phyloP scores from a whole-genome alignment of 345 rosid genomes.

The Lepidium didymum region DNA sequence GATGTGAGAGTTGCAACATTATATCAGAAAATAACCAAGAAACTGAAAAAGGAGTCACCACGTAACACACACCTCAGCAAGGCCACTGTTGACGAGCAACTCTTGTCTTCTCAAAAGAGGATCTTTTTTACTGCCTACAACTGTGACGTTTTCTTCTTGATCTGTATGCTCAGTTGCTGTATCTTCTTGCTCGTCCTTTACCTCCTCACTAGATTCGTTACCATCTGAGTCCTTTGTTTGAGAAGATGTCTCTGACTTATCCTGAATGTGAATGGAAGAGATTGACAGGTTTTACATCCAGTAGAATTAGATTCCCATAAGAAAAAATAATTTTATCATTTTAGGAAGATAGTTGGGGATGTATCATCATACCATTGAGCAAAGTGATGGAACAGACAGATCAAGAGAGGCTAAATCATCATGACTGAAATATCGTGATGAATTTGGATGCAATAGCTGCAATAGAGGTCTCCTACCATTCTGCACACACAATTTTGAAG shows the following conservation, averaged over 20 bases:
- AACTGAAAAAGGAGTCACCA: not conserved
- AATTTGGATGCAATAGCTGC: conserved; percentile 80
- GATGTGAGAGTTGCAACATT: not conserved
- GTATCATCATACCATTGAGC: conserved; percentile 47
- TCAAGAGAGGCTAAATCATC: conserved; percentile 67
- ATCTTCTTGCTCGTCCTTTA: conserved; percentile 24
- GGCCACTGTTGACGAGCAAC: conserved; percentile 67
- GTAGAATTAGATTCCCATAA: not conserved
- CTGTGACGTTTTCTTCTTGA: conserved; percentile 29
- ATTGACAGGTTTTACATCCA: not conserved
- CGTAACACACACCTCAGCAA: conserved; percentile 70
- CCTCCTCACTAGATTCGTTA: conserved; percentile 31
- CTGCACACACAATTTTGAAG: conserved; percentile 37
- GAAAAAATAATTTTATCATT: not conserved
- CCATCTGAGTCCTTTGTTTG: conserved; percentile 28
- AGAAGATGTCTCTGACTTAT: conserved; percentile 36
- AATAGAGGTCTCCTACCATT: conserved; percentile 66
- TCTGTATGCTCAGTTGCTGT: conserved; percentile 7
- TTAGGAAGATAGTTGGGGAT: not conserved
- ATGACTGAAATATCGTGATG: conserved; percentile 63
- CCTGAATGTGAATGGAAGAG: conserved; percentile 31
- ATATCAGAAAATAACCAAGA: not conserved
- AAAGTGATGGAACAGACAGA: conserved; percentile 55
- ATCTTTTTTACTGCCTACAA: conserved; percentile 71
- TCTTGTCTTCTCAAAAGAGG: conserved; percentile 69